Evolutionary conservation across 169 alveolate species (phyloP), one percentile per base, ranked within the genome.

Genomic region (Eimeria zaria): DNA sequence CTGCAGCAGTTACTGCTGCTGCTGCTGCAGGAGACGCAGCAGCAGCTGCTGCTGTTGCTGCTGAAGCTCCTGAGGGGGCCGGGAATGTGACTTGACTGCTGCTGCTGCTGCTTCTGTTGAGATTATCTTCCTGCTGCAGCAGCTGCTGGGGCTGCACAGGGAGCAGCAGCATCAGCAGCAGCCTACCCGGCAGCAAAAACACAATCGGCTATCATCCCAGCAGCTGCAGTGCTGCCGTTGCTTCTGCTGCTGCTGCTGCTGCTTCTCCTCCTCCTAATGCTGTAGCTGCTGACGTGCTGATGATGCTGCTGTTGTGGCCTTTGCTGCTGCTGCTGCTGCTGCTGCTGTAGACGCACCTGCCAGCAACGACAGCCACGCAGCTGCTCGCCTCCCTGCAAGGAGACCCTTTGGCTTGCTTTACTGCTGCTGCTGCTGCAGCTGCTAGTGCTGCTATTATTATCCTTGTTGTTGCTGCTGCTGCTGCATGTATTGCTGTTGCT

Each of bases 141-240:
- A 73, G 84, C 84, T 73, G 30, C 44, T 73, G 44, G 14, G 44
- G 84, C 84, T 73, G 84, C 22, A 39, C 84, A 7, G 84, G 84
- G 55, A 73, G 84, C 84, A 73, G 84, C 84, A 73, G 84, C 84
- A 73, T 73, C 84, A n/a, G 84, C 84, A 73, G 84, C 55, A 73
- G 51, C 44, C n/a, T 16, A n/a, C 53, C 84, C 84, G 14, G 55
- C 51, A 73, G 51, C 55, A n/a, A 33, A 14, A n/a, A 9, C 53
- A n/a, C 16, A 20, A 73, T n/a, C 84, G 39, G 55, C 84, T 18
- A 18, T 73, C 84, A 73, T 39, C 84, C 74, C 74, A 64, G 27
- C 74, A 64, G 74, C 74, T 27, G 30, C 41, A 64, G 30, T 64
- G 74, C 74, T 64, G 74, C 74, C 41, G 7, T 27, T n/a, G 12